phyloP scores from a whole-genome alignment of 352 stramenopile genomes.

The Thalassiosira livingstoniorum region DNA sequence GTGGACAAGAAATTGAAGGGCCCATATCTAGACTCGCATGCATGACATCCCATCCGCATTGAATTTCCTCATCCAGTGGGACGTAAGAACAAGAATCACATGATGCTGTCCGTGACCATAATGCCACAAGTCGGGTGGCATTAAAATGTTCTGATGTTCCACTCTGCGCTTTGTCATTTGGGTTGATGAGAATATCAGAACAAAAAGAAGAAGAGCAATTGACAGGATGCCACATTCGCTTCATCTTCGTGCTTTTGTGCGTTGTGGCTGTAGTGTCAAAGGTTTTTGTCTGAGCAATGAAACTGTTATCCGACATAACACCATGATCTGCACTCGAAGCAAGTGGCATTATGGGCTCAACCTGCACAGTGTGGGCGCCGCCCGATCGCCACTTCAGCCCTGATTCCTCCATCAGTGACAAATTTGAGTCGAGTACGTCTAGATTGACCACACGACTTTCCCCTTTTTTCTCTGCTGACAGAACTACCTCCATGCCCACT shows the following conservation, averaged over 20 bases:
- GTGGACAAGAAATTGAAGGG: slow-evolving; percentile 66
- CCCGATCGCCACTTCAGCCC: slow-evolving; percentile 70
- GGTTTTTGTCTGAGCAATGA: slow-evolving; percentile 53
- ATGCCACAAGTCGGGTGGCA: slow-evolving; percentile 62
- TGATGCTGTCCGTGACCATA: slow-evolving; percentile 75
- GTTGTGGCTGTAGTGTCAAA: slow-evolving; percentile 56
- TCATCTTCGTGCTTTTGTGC: slow-evolving; percentile 39
- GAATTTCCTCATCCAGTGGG: slow-evolving; percentile 84
- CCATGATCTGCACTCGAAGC: too few species aligned
- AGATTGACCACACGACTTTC: slow-evolving; percentile 40
- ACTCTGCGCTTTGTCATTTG: neutral
- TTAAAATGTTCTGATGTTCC: slow-evolving; percentile 1
- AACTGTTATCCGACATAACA: neutral
- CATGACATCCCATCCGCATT: slow-evolving; percentile 79
- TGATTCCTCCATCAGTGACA: slow-evolving; percentile 68
- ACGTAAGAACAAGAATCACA: slow-evolving; percentile 80
- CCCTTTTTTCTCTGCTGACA: slow-evolving; percentile 33
- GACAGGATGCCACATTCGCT: slow-evolving; percentile 73
- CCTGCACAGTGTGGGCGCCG: too few species aligned
- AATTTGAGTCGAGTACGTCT: slow-evolving; percentile 67
- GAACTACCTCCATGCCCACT: slow-evolving; percentile 51
- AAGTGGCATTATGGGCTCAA: too few species aligned
- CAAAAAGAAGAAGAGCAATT: slow-evolving; percentile 78
- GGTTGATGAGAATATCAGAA: slow-evolving; percentile 3
- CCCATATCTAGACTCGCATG: slow-evolving; percentile 57